These are phyloP conservation scores for Syzygium syzygioides DNA, from an alignment of 441 rosid genomes.

Conservation along the genomic window DNA sequence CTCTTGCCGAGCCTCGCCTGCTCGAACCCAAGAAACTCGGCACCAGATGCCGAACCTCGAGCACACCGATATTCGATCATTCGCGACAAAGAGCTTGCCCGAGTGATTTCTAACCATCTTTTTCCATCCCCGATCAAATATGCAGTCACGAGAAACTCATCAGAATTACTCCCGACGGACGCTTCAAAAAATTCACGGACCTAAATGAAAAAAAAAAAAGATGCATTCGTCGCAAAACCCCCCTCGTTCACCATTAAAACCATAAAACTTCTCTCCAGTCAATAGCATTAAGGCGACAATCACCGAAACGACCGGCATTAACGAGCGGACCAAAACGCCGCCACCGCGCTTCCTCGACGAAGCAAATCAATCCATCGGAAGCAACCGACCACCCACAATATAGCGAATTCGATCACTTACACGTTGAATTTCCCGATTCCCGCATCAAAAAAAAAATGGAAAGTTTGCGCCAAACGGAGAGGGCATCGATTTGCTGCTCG, in stretches of 20 bases:
- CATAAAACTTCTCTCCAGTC: not conserved
- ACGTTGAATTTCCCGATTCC: not conserved
- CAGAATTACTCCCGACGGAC: not conserved
- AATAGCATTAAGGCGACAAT: not conserved
- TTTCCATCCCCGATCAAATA: conserved; percentile 60
- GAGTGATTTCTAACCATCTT: conserved; percentile 94
- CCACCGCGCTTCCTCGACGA: not conserved
- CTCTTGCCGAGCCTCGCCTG: conserved; percentile 89
- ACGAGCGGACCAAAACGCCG: not conserved
- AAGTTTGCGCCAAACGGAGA: not conserved
- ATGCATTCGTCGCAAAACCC: not conserved
- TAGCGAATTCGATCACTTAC: not conserved
- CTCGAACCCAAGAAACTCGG: conserved; percentile 70
- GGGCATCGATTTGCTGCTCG: conserved; percentile 34
- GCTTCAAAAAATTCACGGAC: not conserved
- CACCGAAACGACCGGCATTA: not conserved
- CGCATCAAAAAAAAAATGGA: not conserved
- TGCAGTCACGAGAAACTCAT: not conserved
- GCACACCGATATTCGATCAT: conserved; percentile 79
- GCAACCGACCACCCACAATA: not conserved
- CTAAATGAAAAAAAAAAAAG: not conserved
- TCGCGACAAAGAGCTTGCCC: conserved; percentile 75
- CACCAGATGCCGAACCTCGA: conserved; percentile 95
- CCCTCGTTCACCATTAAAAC: not conserved
- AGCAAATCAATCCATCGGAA: not conserved